Evolutionary conservation across 768 basidiomycete genomes (phyloP), one percentile per base, ranked within the genome.

Genomic region (Kwoniella botswanensis): DNA sequence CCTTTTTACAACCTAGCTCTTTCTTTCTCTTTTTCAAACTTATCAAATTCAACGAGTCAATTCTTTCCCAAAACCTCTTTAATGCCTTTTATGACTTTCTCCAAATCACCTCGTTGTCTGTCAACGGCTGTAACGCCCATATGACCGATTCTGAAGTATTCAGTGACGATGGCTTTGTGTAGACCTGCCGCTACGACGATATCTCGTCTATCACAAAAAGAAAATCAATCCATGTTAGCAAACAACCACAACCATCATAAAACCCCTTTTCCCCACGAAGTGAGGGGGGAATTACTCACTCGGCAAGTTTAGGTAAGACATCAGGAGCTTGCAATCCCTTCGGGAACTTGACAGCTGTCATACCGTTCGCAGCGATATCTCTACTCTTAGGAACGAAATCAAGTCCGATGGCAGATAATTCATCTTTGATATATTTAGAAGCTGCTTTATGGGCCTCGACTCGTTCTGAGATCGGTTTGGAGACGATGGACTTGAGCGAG

Each of bases 101-200:
- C 90, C 13, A 96, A 81, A 80, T 98, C 94, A 0, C 88, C 90
- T 64, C 94, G 87, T 67, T 87, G 76, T 24, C 85, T 63, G 69
- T 94, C 88, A 7, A 91, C 89, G 22, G 88, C 94, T n/a, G 91
- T 90, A 67, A 90, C 82, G 62, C 95, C 95, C 94, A 98, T 96
- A 82, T 97, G 95, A 42, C 94, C 94, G 65, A 97, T 89, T 62
- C 94, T 90, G 90, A 96, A 94, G 84, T 96, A 96, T 78, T 90
- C 91, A 79, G 91, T 91, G 86, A 93, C 94, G 84, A 93, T 90
- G 46, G 86, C 88, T 68, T 89, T 88, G 83, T 96, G 92, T 72
- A 99, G 83, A 11, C 97, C 96, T 46, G 91, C 94, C 50, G 97
- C 93, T 52, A 93, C 89, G 53, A 97, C 87, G 66, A 98, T 86